Conservation (phyloP, 352 stramenopile genomes). For the Globisporangium orthogonon region DNA sequence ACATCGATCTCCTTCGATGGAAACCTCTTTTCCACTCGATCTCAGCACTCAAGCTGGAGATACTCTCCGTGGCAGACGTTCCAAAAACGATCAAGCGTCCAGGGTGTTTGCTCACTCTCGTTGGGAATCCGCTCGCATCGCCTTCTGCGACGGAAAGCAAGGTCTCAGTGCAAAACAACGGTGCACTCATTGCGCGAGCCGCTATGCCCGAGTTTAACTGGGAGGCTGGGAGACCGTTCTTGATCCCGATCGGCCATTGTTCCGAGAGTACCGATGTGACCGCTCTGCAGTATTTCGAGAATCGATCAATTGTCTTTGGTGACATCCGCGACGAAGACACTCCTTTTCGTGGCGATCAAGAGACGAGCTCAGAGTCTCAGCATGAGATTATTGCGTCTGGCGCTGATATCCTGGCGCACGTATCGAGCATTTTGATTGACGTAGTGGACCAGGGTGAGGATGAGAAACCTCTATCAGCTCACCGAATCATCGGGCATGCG, state of each 20-base stretch:
- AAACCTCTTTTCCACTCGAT: conserved; percentile 27
- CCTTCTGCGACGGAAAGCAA: conserved; percentile 2
- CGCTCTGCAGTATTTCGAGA: conserved; percentile 24
- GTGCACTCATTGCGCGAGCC: conserved; percentile 20
- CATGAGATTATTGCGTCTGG: conserved; percentile 12
- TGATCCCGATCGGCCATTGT: conserved; percentile 15
- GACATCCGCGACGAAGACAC: conserved; percentile 5
- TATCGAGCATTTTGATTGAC: conserved; percentile 39
- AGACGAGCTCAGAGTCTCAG: conserved; percentile 1
- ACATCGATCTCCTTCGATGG: conserved; percentile 19
- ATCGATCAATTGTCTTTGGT: conserved; percentile 20
- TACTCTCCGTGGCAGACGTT: conserved; percentile 40
- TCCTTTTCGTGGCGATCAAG: background rate
- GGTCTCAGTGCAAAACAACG: conserved; percentile 14
- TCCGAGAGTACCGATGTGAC: conserved; percentile 4
- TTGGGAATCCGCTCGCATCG: conserved; percentile 23
- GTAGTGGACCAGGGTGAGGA: conserved; percentile 29
- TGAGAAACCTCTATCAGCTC: background rate
- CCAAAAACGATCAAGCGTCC: conserved; percentile 22
- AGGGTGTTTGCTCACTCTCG: conserved; percentile 37
- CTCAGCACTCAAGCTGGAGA: conserved; percentile 32
- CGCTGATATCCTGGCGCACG: conserved; percentile 24
- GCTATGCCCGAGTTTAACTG: conserved; percentile 11
- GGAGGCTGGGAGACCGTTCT: conserved; percentile 9
- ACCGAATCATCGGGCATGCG: conserved; percentile 28